Percentiles rank a stretch among this genome's conserved stretches.
Conservation (phyloP, 306 rosid genomes). For the Betula pendula region DNA sequence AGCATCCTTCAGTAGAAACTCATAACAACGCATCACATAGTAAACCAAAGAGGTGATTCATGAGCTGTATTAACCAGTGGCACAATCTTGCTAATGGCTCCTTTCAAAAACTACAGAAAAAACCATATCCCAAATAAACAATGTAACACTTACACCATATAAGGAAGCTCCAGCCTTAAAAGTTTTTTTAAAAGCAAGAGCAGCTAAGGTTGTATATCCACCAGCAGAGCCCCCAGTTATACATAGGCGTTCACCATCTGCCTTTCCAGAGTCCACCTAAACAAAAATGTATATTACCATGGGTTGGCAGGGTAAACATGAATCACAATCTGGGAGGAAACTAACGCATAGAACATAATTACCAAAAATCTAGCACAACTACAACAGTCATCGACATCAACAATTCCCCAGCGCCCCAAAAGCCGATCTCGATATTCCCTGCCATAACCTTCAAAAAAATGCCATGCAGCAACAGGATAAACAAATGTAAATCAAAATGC, state of each 20-base stretch:
- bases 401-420: slow-evolving; percentile 87
- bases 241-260: slow-evolving; percentile 72
- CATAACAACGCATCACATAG: background rate
- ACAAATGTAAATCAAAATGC: background rate
- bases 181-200: slow-evolving; percentile 73
- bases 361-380: slow-evolving; percentile 93
- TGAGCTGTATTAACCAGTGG: background rate
- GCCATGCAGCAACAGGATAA: background rate
- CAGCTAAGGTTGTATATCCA: slow-evolving; percentile 96
- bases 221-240: slow-evolving; percentile 96
- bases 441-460: slow-evolving; percentile 70
- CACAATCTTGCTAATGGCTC: slow-evolving; percentile 1
- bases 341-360: slow-evolving; percentile 21
- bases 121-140: background rate
- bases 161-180: slow-evolving; percentile 94
- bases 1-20: background rate
- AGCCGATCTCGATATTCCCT: slow-evolving; percentile 90
- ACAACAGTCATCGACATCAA: slow-evolving; percentile 95
- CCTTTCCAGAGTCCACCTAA: slow-evolving; percentile 82
- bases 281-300: slow-evolving; percentile 19
- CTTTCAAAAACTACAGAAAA: background rate
- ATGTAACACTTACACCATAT: slow-evolving; percentile 69
- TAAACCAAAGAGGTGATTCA: background rate
- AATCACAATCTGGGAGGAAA: slow-evolving; percentile 10
- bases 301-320: slow-evolving; percentile 14